These are phyloP conservation scores for Macrolepiota dolichaula DNA, from an alignment of 768 basidiomycete species.

Conservation along the genomic window DNA sequence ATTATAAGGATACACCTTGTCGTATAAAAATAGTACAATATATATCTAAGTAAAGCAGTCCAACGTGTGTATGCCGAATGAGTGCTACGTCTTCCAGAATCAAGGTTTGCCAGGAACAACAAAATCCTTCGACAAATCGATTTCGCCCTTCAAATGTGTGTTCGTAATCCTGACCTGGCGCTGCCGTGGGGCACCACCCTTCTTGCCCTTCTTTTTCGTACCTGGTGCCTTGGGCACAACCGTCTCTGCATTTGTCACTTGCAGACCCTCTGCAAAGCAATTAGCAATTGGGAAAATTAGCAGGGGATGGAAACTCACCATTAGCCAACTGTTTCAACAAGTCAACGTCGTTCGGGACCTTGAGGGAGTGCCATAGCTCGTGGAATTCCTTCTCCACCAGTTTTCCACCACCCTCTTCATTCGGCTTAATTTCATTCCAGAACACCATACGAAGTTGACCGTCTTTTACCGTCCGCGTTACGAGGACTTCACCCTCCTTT, in stretches of 20 bases:
- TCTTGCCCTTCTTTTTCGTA: constrained; percentile 77
- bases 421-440: constrained; percentile 85
- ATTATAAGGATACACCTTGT: no score
- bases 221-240: constrained; percentile 51
- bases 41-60: no score
- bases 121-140: constrained; percentile 82
- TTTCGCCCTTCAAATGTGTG: constrained; percentile 79
- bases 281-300: constrained; percentile 6
- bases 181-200: constrained; percentile 68
- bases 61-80: no score
- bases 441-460: constrained; percentile 82
- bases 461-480: constrained; percentile 84
- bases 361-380: constrained; percentile 83
- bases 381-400: constrained; percentile 85
- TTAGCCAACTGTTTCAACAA: constrained; percentile 72
- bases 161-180: constrained; percentile 85
- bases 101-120: constrained; percentile 36
- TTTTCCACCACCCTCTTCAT: constrained; percentile 65
- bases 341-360: constrained; percentile 85
- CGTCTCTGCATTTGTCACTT: constrained; percentile 69
- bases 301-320: constrained; percentile 34
- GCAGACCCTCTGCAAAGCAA: constrained; percentile 62
- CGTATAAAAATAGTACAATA: no score
- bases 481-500: constrained; percentile 36
- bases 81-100: no score